Evolutionary conservation across 805 yeast genomes (phyloP), one percentile per base, ranked within the genome.

Genomic region (Naumovozyma dairenensis): DNA sequence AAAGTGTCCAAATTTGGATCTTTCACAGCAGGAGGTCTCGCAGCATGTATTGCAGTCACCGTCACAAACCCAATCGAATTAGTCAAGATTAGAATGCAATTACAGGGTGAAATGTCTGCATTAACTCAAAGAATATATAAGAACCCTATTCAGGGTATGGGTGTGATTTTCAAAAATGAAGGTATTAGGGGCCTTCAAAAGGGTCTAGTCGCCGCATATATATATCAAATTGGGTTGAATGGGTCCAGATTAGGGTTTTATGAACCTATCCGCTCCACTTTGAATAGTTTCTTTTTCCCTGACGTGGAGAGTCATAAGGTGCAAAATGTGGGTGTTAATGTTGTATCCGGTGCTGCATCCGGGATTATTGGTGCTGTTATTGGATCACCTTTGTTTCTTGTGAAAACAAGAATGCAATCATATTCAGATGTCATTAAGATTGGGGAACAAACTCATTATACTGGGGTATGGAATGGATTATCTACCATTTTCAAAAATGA

Each of bases 1-100:
- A 63, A 70, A 43, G 69, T 80, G 15, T 67, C 78, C 25, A 74
- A 83, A 3, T 44, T 67, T 9, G 93, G 93, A 15, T 93, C 95
- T 2, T 85, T 87, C 48, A 49, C 77, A 4, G 95, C 96, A 4
- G 96, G 96, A 36, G 94, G 92, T 6, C 38, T 81, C 12, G 98
- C 98, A 3, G 96, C 97, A 3, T 87, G 97, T 65, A 92, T 94
- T 35, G 97, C 98, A 0, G 98, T 92, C 29, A 89, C 96, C 0
- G 78, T 89, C 54, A 87, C 97, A 4, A 92, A 92, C 55, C 98
- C 98, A 5, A 80, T 92, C 42, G 98, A 92, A 59, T 66, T 92
- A 41, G 85, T 89, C 46, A 92, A 92, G 63, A 92, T 94, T 6
- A 67, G 97, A 62, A 82, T 89, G 94, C 98, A 92, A 59, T 66